Conservation (phyloP, 1,284 basidiomycete species). For the Trametes sp. region DNA sequence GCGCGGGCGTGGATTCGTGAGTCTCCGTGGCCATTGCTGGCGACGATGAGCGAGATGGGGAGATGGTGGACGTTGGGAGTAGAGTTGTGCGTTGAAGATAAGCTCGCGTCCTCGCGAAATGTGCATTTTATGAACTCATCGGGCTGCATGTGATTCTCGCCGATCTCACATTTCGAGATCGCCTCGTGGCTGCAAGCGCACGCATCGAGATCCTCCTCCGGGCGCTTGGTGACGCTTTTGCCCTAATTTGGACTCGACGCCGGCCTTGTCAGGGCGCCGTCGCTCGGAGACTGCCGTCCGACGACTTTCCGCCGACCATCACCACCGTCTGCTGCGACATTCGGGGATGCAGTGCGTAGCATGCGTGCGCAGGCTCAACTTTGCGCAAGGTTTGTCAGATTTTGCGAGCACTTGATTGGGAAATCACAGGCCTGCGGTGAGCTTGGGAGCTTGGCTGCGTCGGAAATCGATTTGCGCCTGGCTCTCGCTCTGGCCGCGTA, state of each 20-base stretch:
- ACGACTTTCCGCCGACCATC: slow-evolving; percentile 6
- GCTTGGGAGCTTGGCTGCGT: not conserved
- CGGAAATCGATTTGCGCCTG: slow-evolving; percentile 12
- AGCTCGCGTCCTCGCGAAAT: slow-evolving; percentile 16
- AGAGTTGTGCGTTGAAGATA: slow-evolving; percentile 23
- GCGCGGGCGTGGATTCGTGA: slow-evolving; percentile 38
- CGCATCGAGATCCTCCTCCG: slow-evolving; percentile 66
- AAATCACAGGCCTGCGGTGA: slow-evolving; percentile 22
- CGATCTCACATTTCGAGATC: slow-evolving; percentile 53
- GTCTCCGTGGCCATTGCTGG: slow-evolving; percentile 52
- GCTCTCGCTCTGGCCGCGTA: not conserved
- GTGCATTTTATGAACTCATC: slow-evolving; percentile 26
- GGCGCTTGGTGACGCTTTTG: slow-evolving; percentile 54
- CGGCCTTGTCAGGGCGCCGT: slow-evolving; percentile 6
- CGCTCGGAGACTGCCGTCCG: slow-evolving; percentile 12
- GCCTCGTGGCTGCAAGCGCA: slow-evolving; percentile 15
- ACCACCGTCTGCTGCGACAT: not conserved
- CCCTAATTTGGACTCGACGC: slow-evolving; percentile 42
- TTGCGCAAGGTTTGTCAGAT: not conserved
- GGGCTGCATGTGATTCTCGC: slow-evolving; percentile 34
- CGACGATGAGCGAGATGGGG: slow-evolving; percentile 18
- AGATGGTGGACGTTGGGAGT: slow-evolving; percentile 16
- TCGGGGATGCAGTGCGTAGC: slow-evolving; percentile 1
- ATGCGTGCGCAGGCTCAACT: slow-evolving; percentile 8
- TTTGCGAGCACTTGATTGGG: slow-evolving; percentile 12